These are phyloP conservation scores for Theileria orientalis DNA, from an alignment of 169 alveolate species.

Conservation along the genomic window DNA sequence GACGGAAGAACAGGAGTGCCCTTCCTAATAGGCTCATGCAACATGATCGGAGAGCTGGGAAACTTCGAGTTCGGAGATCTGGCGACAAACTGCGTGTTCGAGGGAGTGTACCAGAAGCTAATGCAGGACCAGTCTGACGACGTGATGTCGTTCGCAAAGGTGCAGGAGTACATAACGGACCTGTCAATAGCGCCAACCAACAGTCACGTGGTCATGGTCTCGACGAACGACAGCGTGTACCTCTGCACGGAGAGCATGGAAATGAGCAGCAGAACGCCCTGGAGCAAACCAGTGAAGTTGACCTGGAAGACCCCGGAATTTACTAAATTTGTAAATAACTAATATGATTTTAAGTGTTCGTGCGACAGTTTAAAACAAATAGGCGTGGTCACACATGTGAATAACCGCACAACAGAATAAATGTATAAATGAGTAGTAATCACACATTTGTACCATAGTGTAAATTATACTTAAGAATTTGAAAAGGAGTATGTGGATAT, in stretches of 20 bases:
- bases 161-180: slow-evolving; percentile 38
- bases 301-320: slow-evolving; percentile 40
- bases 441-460: too few relatives aligned
- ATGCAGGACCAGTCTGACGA: slow-evolving; percentile 43
- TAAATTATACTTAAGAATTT: too few relatives aligned
- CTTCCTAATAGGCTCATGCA: slow-evolving; percentile 38
- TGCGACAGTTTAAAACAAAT: too few relatives aligned
- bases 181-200: slow-evolving; percentile 4
- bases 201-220: slow-evolving; percentile 7
- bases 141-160: slow-evolving; percentile 14
- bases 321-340: slow-evolving; percentile 10
- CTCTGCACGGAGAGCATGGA: neutral
- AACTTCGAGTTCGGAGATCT: slow-evolving; percentile 5
- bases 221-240: slow-evolving; percentile 31
- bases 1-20: slow-evolving; percentile 24
- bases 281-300: slow-evolving; percentile 34
- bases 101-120: slow-evolving; percentile 31
- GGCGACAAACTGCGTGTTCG: slow-evolving; percentile 34
- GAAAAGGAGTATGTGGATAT: slow-evolving; percentile 26
- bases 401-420: too few relatives aligned
- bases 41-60: slow-evolving; percentile 12
- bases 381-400: neutral
- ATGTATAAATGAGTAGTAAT: too few relatives aligned
- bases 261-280: neutral
- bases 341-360: slow-evolving; percentile 9